Conservation (phyloP, 306 rosid species). For the Amphicarpaea edgeworthii region DNA sequence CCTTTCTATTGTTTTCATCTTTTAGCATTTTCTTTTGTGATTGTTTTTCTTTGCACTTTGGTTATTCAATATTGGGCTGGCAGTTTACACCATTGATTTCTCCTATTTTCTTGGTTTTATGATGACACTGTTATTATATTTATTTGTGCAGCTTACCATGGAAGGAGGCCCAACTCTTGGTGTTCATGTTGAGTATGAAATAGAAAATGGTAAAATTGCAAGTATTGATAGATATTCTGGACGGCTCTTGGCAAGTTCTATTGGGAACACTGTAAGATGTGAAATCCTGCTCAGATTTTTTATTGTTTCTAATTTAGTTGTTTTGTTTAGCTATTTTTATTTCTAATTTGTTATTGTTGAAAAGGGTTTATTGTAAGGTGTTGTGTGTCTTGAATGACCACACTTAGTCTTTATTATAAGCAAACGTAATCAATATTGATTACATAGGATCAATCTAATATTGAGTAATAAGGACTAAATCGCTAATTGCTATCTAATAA, state of each 20-base stretch:
- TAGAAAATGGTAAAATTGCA: conserved; percentile 71
- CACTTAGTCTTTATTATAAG: no score
- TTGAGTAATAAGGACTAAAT: no score
- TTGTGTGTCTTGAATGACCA: no score
- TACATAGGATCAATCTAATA: no score
- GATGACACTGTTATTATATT: conserved; percentile 30
- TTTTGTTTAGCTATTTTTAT: conserved; percentile 5
- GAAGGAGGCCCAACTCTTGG: conserved; percentile 89
- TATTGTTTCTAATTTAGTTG: not conserved
- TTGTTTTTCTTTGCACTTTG: conserved; percentile 28
- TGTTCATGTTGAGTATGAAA: conserved; percentile 70
- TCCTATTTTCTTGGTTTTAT: conserved; percentile 29
- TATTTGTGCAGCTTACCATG: conserved; percentile 69
- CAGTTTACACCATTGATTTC: conserved; percentile 1
- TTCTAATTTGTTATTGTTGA: conserved; percentile 32
- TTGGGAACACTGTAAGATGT: conserved; percentile 83
- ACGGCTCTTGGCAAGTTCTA: conserved; percentile 65
- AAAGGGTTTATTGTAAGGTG: no score
- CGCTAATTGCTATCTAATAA: no score
- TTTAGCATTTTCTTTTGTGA: conserved; percentile 26
- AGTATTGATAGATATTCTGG: conserved; percentile 76
- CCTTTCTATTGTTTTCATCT: conserved; percentile 7
- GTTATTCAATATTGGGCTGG: conserved; percentile 19
- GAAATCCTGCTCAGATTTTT: conserved; percentile 37
- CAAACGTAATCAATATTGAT: no score